phyloP scores from a whole-genome alignment of 495 filamentous ascomycete species.

The Penicillium robsamsonii region DNA sequence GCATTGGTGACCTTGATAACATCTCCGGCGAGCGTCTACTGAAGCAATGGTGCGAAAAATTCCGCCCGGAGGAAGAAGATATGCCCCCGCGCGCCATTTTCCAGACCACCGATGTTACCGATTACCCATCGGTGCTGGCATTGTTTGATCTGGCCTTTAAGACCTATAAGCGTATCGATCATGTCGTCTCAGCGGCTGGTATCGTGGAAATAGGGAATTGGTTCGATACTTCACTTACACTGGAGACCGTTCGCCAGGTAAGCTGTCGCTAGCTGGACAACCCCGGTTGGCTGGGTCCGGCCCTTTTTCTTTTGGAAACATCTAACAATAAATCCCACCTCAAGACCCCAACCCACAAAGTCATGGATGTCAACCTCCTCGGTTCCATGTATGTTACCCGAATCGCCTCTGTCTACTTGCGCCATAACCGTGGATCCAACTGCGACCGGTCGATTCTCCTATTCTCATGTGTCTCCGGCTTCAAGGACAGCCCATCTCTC shows the following conservation, averaged over 20 bases:
- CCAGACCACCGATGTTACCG: conserved; percentile 43
- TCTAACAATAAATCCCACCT: conserved; percentile 25
- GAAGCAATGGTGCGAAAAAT: conserved; percentile 23
- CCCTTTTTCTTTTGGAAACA: neutral
- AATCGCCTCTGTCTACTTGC: conserved; percentile 47
- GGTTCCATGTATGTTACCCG: conserved; percentile 47
- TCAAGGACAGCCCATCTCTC: conserved; percentile 46
- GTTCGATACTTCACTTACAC: conserved; percentile 43
- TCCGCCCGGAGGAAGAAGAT: conserved; percentile 25
- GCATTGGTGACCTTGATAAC: conserved; percentile 43
- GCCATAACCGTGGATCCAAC: conserved; percentile 39
- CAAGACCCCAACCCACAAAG: conserved; percentile 43
- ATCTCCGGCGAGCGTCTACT: conserved; percentile 29
- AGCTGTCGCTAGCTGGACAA: neutral
- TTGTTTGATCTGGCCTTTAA: conserved; percentile 48
- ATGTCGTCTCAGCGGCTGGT: conserved; percentile 52
- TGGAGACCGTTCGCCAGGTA: conserved; percentile 36
- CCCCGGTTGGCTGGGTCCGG: neutral
- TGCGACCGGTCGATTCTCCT: conserved; percentile 48
- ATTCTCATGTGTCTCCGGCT: conserved; percentile 45
- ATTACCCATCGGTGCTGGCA: conserved; percentile 42
- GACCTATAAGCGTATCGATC: conserved; percentile 48
- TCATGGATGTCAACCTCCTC: conserved; percentile 51
- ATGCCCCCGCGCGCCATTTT: conserved; percentile 32
- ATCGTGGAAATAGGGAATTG: conserved; percentile 47